Base-by-base conservation (phyloP, 2,329 filamentous ascomycete species). In the Trichoderma semiorbis region DNA sequence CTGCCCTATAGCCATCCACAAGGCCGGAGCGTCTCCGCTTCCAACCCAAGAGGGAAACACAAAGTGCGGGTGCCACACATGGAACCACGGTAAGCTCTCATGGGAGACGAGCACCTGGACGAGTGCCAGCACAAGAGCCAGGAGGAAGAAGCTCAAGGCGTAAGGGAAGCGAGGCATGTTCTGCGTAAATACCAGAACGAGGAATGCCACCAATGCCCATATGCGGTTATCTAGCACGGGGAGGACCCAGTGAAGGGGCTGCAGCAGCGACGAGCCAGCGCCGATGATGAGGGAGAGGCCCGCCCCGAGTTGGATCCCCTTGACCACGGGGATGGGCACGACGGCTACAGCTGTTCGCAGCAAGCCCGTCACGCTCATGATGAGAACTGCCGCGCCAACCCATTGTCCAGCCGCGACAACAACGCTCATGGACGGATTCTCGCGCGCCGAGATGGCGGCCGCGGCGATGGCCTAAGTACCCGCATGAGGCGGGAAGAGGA, bases 301-400 rank as follows among this genome's bases (percentile, higher is more conserved):
- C 5, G 95, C 95, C 47, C 95, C 95, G 62, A 98, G 89, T 81
- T 98, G 96, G 75, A 98, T 98, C 34, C 95, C 95, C 79, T 97
- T 97, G 68, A 98, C 91, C 0, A 98, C 92, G 0, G 95, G 93
- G 16, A 95, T 89, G 0, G 95, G 95, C 10, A 97, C 92, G 16
- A 90, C 85, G n/a, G 85, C 83, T 10, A 92, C 91, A 66, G 93
- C 90, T 86, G 90, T 92, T 71, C 86, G 86, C 36, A 98, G 84
- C n/a, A 96, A 82, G 0, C 95, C 93, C 0, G 94, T 97, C 5
- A 90, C 79, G 77, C 92, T 95, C 79, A 98, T 90, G 1, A 97
- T 7, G 10, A 95, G 86, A 10, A 98, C 91, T 26, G 91, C 87
- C 7, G 84, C 83, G 2, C 91, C 90, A 39, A 97, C 94, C 72